Evolutionary conservation across 2,329 filamentous ascomycete genomes (phyloP), one percentile per base, ranked within the genome.

Genomic region (Elsinoe fawcettii): DNA sequence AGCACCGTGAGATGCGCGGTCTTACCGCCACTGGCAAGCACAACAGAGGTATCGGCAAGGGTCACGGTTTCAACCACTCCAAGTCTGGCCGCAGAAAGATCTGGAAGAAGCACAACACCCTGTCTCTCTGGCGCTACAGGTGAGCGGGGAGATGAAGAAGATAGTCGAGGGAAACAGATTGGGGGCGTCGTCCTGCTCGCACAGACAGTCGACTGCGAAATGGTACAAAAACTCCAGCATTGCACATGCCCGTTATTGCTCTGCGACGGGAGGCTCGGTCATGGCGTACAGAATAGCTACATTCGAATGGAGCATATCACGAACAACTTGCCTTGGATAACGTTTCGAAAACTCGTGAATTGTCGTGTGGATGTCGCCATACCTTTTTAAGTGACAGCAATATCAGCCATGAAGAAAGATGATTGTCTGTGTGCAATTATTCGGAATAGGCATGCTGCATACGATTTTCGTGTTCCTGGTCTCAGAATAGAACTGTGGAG

Each of bases 61-160:
- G 93, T 71, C 92, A 97, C 81, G 85, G 87, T 74, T 99, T 89
- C 90, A 96, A 92, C 90, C 96, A 99, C 84, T 99, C 93, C 77
- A 83, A 82, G 69, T 88, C 90, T 70, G 93, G 93, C 73, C 86
- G 93, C 78, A 92, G 95, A 84, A 96, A 99, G 90, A 99, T 92
- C 77, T 99, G 93, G 95, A 96, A 96, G 89, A 85, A 88, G 77
- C 90, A 96, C 84, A 99, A 99, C 88, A 99, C 92, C 78, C 86
- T 96, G 76, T 95, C 88, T 72, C 89, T 96, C 77, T 96, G 92
- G 91, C 86, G 91, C 78, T 96, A 96, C 88, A 85, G 91, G 80
- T 96, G 88, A 80, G 66, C 55, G 63, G 25, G 32, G 16, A 20
- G 11, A 20, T 46, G 23, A 18, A 12, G 30, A 9, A 27, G 16